Percentiles rank a stretch among this genome's conserved stretches.
Evolutionary conservation across 192 early-diverging fungal genomes (phyloP).

Genomic region (Coemansia guatemalensis): DNA sequence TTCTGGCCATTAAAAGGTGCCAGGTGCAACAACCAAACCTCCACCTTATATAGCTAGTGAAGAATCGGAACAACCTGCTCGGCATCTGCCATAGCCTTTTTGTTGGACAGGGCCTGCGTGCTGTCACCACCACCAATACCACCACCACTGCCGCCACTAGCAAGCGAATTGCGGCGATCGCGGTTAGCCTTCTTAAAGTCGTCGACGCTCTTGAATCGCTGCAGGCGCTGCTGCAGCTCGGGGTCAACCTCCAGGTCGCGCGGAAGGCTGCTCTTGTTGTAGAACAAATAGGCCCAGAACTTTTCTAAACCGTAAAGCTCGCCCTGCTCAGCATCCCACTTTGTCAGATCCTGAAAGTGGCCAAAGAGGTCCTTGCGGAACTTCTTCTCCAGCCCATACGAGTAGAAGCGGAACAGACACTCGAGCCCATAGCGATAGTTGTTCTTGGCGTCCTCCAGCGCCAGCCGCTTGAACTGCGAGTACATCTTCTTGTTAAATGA

Average conservation of each 20-base stretch:
- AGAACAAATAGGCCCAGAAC: constrained; percentile 93
- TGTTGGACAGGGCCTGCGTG: constrained; percentile 32
- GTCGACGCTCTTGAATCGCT: constrained; percentile 63
- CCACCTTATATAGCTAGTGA: not conserved
- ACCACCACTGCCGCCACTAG: constrained; percentile 6
- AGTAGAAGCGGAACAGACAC: constrained; percentile 97
- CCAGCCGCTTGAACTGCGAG: constrained; percentile 84
- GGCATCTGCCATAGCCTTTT: constrained; percentile 38
- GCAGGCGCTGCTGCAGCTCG: constrained; percentile 58
- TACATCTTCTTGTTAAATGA: constrained; percentile 95
- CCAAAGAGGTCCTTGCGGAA: constrained; percentile 82
- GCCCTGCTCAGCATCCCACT: constrained; percentile 69
- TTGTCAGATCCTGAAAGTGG: constrained; percentile 85
- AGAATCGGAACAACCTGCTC: constrained; percentile 22
- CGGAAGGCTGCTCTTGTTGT: constrained; percentile 80
- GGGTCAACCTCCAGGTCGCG: constrained; percentile 59
- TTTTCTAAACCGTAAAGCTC: constrained; percentile 91
- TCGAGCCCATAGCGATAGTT: constrained; percentile 96
- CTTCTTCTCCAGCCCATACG: constrained; percentile 90
- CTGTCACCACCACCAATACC: not conserved
- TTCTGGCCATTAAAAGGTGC: not conserved
- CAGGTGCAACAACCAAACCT: not conserved
- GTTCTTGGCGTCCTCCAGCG: constrained; percentile 82
- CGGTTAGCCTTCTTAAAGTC: constrained; percentile 57
- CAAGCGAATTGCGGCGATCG: constrained; percentile 38